These are phyloP conservation scores for Udeniomyces megalosporus DNA, from an alignment of 768 basidiomycete species.

Conservation along the genomic window DNA sequence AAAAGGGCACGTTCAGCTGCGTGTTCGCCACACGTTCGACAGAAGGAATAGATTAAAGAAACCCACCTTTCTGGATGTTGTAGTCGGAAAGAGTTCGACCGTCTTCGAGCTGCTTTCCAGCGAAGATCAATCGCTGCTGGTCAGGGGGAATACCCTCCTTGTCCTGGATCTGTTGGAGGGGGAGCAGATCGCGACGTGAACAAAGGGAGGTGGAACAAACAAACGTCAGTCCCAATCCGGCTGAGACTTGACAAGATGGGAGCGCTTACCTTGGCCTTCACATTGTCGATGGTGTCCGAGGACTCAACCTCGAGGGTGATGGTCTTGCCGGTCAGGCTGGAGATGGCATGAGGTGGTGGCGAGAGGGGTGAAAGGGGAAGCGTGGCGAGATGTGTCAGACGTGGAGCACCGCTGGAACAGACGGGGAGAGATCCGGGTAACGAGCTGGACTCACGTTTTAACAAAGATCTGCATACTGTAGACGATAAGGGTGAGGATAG, in stretches of 20 bases:
- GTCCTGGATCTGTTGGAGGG: slow-evolving; percentile 30
- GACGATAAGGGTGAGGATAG: too few relatives aligned
- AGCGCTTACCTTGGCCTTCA: slow-evolving; percentile 30
- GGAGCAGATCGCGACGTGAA: slow-evolving; percentile 78
- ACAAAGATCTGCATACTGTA: slow-evolving; percentile 14
- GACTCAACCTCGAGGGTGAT: slow-evolving; percentile 51
- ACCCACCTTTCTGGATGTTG: slow-evolving; percentile 69
- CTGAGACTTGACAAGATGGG: not conserved
- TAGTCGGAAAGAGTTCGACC: slow-evolving; percentile 80
- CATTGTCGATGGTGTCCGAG: slow-evolving; percentile 37
- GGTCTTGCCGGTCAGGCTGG: slow-evolving; percentile 30
- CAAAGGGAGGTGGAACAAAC: too few relatives aligned
- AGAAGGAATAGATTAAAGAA: slow-evolving; percentile 32
- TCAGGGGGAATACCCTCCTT: slow-evolving; percentile 57
- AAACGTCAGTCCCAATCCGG: not conserved
- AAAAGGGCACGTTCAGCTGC: too few relatives aligned
- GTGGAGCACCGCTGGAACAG: not conserved
- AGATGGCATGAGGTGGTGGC: slow-evolving; percentile 12
- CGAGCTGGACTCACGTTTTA: slow-evolving; percentile 3
- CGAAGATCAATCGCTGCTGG: slow-evolving; percentile 79
- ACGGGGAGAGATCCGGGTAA: not conserved
- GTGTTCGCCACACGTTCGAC: too few relatives aligned
- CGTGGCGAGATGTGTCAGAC: not conserved
- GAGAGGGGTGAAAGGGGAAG: not conserved
- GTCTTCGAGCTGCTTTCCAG: slow-evolving; percentile 82